Base-by-base conservation (phyloP, 306 rosid species). In the Pterocarpus macrocarpus region DNA sequence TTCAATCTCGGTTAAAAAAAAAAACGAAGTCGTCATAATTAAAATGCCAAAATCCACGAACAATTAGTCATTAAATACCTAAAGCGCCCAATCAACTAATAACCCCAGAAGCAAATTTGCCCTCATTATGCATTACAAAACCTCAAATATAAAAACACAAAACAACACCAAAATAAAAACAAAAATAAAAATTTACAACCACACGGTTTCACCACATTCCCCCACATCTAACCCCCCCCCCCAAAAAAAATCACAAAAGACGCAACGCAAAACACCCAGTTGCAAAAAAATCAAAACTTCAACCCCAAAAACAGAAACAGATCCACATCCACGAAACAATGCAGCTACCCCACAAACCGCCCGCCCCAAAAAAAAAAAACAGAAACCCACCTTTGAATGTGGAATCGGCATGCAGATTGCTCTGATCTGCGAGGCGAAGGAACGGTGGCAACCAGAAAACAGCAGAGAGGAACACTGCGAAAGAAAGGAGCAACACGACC, bases 381-480 rank as follows among this genome's bases (percentile, higher is more conserved):
- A 47, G 53, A 72, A 81, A 43, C 84, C 64, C 52, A 91, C 98
- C 98, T 90, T 84, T 87, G 76, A 82, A 94, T 80, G 59, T 66
- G 8, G 92, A 73, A 88, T 86, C 85, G 12, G 74, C 85, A 81
- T 79, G 82, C 69, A 77, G 89, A 90, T 89, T 85, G 77, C 56
- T 59, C 58, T 77, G 94, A 92, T 94, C 92, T 79, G 91, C 86
- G 57, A 80, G 72, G 58, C 68, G 90, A 67, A 86, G 86, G 80
- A 94, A 92, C 3, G 97, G 97, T 52, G 92, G 97, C 69, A 94
- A 75, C 98, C 97, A 92, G 72, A 94, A 90, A 45, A 89, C 36
- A 64, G 97, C 98, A 58, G 98, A 92, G 79, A 94, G 93, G 71
- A 94, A 88, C 35, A 90, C 59, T 16, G 97, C 96, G 35, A 76